phyloP scores from a whole-genome alignment of 352 stramenopile genomes.

The Blastocystis sp. region DNA sequence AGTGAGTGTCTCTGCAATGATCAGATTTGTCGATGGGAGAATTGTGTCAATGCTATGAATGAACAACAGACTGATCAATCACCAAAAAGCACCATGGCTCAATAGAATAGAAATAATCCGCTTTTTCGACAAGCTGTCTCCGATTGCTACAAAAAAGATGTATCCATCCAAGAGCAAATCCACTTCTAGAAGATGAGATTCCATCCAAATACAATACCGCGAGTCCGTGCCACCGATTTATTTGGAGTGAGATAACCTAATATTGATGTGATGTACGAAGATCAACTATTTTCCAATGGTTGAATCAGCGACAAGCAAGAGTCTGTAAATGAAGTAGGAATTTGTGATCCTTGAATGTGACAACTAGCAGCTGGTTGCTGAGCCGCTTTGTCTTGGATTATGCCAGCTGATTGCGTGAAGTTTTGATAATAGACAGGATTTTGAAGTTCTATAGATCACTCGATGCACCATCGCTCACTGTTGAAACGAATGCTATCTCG shows the following conservation, averaged over 20 bases:
- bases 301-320: background rate
- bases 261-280: background rate
- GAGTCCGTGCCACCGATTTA: constrained; percentile 4
- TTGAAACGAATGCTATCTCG: background rate
- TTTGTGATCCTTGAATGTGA: background rate
- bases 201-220: background rate
- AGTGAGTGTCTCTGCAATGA: constrained; percentile 32
- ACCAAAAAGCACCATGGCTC: constrained; percentile 33
- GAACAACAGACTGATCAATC: background rate
- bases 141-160: constrained; percentile 26
- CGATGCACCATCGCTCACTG: background rate
- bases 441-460: background rate
- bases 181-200: background rate
- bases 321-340: background rate
- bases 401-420: background rate
- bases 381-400: background rate
- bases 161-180: constrained; percentile 28
- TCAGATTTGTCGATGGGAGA: background rate
- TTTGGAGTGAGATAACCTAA: constrained; percentile 40
- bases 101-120: background rate
- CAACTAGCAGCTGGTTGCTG: background rate
- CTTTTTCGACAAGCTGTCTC: background rate
- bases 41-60: background rate
- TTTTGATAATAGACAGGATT: constrained; percentile 48
- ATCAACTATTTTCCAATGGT: constrained; percentile 1